Evolutionary conservation across 345 rosid species (phyloP).

Genomic region (Nephelium lappaceum): DNA sequence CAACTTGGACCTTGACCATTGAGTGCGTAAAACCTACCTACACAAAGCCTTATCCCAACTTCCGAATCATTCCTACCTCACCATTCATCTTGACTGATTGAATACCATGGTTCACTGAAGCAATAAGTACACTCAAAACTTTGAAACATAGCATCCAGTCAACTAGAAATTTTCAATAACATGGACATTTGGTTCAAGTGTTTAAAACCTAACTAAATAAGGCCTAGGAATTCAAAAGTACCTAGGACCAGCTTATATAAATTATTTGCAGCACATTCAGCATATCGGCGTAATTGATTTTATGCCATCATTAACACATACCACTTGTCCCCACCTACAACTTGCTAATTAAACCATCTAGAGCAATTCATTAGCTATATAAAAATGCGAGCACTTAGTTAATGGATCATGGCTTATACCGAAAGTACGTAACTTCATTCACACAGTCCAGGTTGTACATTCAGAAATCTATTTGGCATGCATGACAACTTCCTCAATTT

Average conservation of each 20-base stretch:
- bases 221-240: not conserved
- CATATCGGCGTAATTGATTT: not conserved
- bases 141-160: not conserved
- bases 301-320: not conserved
- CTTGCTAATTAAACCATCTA: not conserved
- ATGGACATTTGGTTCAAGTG: not conserved
- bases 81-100: slow-evolving; percentile 1
- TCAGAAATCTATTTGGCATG: not conserved
- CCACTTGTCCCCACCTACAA: not conserved
- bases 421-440: not conserved
- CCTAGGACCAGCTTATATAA: not conserved
- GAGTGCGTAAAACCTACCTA: not conserved
- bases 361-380: not conserved
- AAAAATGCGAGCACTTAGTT: not conserved
- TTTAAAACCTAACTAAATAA: no score
- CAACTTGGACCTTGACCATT: no score
- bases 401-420: not conserved
- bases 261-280: not conserved
- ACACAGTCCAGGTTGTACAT: not conserved
- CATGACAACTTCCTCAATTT: not conserved
- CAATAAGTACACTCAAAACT: not conserved
- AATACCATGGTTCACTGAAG: not conserved
- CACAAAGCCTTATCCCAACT: not conserved
- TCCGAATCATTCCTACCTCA: not conserved
- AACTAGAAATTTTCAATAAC: not conserved